Conservation (phyloP, 805 yeast genomes). For the Ogataea trehalophila region DNA sequence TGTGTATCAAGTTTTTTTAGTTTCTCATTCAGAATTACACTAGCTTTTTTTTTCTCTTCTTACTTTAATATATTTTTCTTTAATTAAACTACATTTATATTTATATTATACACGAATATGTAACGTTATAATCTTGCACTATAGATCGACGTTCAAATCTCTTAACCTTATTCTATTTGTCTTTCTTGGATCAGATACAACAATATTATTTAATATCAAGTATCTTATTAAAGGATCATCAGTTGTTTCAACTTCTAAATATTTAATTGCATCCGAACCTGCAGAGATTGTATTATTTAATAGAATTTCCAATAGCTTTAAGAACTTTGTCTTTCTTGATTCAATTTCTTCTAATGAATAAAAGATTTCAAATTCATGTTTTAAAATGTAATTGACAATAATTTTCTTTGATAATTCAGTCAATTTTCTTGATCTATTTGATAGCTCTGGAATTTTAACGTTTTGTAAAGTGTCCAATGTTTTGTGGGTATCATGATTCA, state of each 20-base stretch:
- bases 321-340: constrained; percentile 18
- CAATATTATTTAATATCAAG: constrained; percentile 24
- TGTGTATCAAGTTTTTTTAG: neutral
- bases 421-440: constrained; percentile 19
- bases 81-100: neutral
- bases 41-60: neutral
- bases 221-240: constrained; percentile 32
- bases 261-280: constrained; percentile 9
- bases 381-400: constrained; percentile 25
- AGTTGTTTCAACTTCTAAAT: constrained; percentile 23
- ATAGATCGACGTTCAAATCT: constrained; percentile 16
- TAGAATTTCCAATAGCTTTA: constrained; percentile 28
- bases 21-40: neutral
- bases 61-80: neutral
- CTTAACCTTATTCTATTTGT: constrained; percentile 26
- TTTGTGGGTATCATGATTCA: constrained; percentile 2
- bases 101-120: neutral
- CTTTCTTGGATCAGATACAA: constrained; percentile 23
- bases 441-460: constrained; percentile 11
- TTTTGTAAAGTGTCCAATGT: constrained; percentile 1
- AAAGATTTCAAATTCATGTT: constrained; percentile 22
- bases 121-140: neutral
- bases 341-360: constrained; percentile 14
- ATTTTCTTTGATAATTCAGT: constrained; percentile 22
- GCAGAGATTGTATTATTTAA: constrained; percentile 26